Base-by-base conservation (phyloP, 129 eudicot species). In the Helichrysum umbraculigerum region DNA sequence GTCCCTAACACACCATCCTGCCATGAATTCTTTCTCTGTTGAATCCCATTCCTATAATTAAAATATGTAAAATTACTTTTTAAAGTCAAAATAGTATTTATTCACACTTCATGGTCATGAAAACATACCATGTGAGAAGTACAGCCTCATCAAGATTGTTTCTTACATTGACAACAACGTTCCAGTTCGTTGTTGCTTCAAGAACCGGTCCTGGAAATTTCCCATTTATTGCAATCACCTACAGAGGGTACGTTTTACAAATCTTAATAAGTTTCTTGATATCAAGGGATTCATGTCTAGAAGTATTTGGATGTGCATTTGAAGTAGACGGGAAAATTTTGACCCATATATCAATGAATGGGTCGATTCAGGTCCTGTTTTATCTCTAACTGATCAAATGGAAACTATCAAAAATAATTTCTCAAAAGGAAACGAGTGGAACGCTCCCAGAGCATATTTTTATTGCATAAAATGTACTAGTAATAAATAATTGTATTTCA, bases 1-100 rank as follows among this genome's bases (percentile, higher is more conserved):
- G 99, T 91, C 71, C 99, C 99, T 25, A 84, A 74, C 60, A 95
- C 99, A 67, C 99, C 99, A 80, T 95, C 99, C 76, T 95, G 99
- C 99, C 99, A 95, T 6, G 99, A 86, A 76, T 91, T 86, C 68
- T 87, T 89, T 66, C 99, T 80, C 37, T 89, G 97, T 85, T 95
- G 97, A 73, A 95, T 79, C 54, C 99, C 99, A 61, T 92, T 89
- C 99, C 99, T 95, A 86, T 85, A 79, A 44, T 82, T 68, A 50
- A 69, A 9, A 76, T 60, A 10, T 71, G 50, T 42, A 62, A 29
- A 28, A 74, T 78, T 61, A 63, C 15, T 42, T 44, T 5, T 44
- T 3, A 35, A n/a, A 22, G 22, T 44, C 30, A 41, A 70, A 54
- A 67, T 19, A 30, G 39, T 35, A 39, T 3, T 25, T 25, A 47